Base-by-base conservation (phyloP, 2,329 filamentous ascomycete genomes). In the Sporothrix humicola region DNA sequence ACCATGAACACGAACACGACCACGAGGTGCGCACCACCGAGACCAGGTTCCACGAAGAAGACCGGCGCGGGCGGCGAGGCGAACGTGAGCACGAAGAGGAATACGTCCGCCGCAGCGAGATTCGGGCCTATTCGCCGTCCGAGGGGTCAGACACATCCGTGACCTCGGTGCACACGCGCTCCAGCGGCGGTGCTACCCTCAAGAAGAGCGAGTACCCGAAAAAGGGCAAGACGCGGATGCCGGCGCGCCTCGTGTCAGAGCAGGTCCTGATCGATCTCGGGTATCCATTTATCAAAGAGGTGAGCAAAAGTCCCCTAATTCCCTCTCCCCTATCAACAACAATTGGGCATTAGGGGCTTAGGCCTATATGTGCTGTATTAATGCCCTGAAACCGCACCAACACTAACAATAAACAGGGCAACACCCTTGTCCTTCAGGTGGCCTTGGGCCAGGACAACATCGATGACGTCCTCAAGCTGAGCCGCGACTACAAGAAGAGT, bases 361-460 rank as follows among this genome's bases (percentile, higher is more conserved):
- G 48, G 48, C 15, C 42, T 63, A 23, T 37, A 50, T 42, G 42
- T 65, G 59, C 56, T 37, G 15, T 37, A n/a, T 20, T 46, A 9
- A 7, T 12, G 37, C 1, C 15, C 61, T 59, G 17, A 37, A 13
- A 31, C 3, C 7, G 48, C 44, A 71, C 10, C 31, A 31, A 61
- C 54, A 26, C 46, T 63, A 44, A 59, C 58, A 31, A 42, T 5
- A 20, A 65, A 44, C 77, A 96, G 93, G 93, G 92, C 54, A 91
- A 92, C 77, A 92, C 92, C 26, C 90, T 96, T 77, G 88, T 97
- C 71, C 90, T 98, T 48, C 90, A 92, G 77, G 92, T 93, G 79
- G 95, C 95, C 10, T 87, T 98, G 5, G 93, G 93, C 17, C 95
- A 97, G 78, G 90, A 95, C 20, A 94, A 97, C 78, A 98, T 98